Conservation (phyloP, 371 early-diverging fungal genomes). For the Coemansia sp. region DNA sequence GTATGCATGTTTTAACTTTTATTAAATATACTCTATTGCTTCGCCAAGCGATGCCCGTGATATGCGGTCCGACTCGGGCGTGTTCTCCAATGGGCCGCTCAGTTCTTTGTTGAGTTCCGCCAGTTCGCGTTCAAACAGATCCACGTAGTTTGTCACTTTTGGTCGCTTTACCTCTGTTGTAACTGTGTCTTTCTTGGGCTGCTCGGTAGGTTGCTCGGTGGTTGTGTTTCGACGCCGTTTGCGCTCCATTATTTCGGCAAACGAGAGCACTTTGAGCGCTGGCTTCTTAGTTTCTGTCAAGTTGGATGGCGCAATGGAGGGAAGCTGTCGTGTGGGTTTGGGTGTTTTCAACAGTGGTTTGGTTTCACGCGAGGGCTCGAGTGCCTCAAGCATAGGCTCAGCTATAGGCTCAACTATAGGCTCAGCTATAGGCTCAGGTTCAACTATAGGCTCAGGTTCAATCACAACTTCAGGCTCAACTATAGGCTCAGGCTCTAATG, state of each 20-base stretch:
- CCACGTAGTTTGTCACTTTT: constrained; percentile 27
- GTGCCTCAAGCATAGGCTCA: background rate
- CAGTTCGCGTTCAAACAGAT: constrained; percentile 32
- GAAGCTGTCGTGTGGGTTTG: background rate
- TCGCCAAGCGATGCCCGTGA: constrained; percentile 16
- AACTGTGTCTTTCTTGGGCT: background rate
- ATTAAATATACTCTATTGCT: background rate
- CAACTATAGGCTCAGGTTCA: too few relatives aligned
- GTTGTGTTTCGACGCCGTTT: constrained; percentile 30
- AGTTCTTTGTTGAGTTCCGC: constrained; percentile 17
- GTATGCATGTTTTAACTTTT: constrained; percentile 19
- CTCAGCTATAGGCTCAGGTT: background rate
- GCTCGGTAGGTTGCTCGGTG: background rate
- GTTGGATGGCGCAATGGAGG: background rate
- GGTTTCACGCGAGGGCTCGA: background rate
- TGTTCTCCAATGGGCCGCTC: constrained; percentile 37
- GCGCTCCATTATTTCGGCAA: constrained; percentile 38
- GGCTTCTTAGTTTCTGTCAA: background rate
- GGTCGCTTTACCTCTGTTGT: constrained; percentile 24
- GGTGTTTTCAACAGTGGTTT: background rate
- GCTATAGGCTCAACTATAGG: background rate
- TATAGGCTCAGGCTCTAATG: background rate
- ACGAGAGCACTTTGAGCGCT: constrained; percentile 31
- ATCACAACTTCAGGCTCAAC: background rate
- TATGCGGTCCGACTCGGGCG: constrained; percentile 22